Evolutionary conservation across 805 yeast species (phyloP), one percentile per base, ranked within the genome.

Genomic region (Candida fluviatilis): DNA sequence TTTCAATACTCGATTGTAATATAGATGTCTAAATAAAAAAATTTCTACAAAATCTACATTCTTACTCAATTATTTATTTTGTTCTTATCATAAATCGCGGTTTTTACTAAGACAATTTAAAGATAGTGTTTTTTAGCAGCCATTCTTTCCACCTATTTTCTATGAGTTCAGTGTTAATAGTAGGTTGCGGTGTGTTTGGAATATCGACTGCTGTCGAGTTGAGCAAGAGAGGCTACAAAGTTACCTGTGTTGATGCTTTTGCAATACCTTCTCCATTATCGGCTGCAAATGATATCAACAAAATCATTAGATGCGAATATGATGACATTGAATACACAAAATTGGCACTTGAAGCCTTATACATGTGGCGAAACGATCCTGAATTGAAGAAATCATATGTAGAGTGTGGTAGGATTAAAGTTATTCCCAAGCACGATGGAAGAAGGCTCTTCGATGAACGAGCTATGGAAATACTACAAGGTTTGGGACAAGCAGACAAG

Each of bases 231-330:
- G 43, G 43, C 8, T 39, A 34, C 25, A 25, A 37, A 4, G 46
- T 50, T 11, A 46, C 43, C 7, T 47, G 47, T 8, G 35, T 50
- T 21, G 54, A 50, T 38, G 56, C 60, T 7, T 57, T 59, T 41
- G 54, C 61, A 6, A 62, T 67, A 1, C 77, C 77, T 4, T 69
- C 75, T 2, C 64, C 66, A 2, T 54, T 60, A 52, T 66, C 76
- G 2, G 77, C 78, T 19, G 68, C 76, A 7, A 64, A 60, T 38
- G 80, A 75, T 43, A 58, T 59, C 37, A 74, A 74, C 47, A 73
- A 75, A 47, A 73, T 75, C 34, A 62, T 75, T 12, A 55, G 78
- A 35, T 58, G 71, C 0, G 79, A 73, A 44, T 74, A 75, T 43
- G 51, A 64, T 4, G 75, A 72, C 38, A 30, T 54, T 21, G 49